Evolutionary conservation across 1,284 basidiomycete species (phyloP).

Genomic region (Cutaneotrichosporon spelunceum): DNA sequence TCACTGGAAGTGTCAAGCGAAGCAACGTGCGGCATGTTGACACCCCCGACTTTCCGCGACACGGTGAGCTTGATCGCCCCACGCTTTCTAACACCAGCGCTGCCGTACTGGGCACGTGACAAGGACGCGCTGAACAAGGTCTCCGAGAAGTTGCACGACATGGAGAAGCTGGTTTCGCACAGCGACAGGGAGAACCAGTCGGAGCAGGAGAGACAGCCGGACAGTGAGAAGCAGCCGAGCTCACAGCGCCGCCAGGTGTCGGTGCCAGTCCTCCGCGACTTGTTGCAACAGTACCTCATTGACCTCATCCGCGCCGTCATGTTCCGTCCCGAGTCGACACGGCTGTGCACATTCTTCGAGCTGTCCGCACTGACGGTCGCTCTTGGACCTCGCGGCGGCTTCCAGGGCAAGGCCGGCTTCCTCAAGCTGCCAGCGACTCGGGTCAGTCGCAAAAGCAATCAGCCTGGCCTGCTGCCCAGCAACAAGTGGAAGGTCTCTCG

Average conservation of each 20-base stretch:
- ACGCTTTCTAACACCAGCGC: conserved; percentile 53
- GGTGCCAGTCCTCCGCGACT: conserved; percentile 62
- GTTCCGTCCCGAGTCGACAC: conserved; percentile 92
- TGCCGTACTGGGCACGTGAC: conserved; percentile 63
- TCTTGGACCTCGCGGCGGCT: conserved; percentile 77
- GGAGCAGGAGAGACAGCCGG: too few relatives aligned
- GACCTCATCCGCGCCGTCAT: conserved; percentile 87
- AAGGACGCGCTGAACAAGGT: conserved; percentile 57
- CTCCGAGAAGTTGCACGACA: conserved; percentile 9
- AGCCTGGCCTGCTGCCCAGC: conserved; percentile 46
- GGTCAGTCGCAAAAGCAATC: conserved; percentile 54
- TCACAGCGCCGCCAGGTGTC: background rate
- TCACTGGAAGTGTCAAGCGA: conserved; percentile 41
- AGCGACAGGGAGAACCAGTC: background rate
- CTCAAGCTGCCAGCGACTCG: conserved; percentile 57
- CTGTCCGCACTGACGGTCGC: conserved; percentile 82
- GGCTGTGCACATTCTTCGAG: conserved; percentile 91
- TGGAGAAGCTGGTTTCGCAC: background rate
- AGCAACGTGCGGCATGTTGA: conserved; percentile 64
- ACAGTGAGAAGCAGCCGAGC: background rate
- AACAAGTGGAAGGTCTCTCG: conserved; percentile 64
- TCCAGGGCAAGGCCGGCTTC: conserved; percentile 80
- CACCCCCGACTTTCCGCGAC: conserved; percentile 88
- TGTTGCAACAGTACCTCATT: conserved; percentile 83
- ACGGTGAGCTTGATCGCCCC: conserved; percentile 2